Conservation (phyloP, 1,284 basidiomycete species). For the Fomitopsis palustris region DNA sequence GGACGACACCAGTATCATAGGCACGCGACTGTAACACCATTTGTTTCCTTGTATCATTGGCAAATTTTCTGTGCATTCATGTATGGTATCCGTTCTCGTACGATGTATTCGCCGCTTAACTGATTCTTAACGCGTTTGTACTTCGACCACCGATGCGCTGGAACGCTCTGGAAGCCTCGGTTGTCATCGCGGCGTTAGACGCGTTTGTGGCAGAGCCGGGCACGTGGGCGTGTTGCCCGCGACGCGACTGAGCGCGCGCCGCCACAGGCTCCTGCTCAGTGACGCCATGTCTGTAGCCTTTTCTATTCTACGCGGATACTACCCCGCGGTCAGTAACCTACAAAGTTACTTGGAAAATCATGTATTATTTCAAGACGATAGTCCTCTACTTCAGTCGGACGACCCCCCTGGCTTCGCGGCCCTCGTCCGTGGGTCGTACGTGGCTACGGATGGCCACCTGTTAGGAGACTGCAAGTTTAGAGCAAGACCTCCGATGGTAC, state of each 20-base stretch:
- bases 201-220: not conserved
- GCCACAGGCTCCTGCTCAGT: not conserved
- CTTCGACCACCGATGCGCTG: not conserved
- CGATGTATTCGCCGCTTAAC: not conserved
- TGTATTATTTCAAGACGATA: slow-evolving; percentile 22
- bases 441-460: slow-evolving; percentile 32
- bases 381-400: slow-evolving; percentile 19
- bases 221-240: not conserved
- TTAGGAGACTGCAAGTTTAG: slow-evolving; percentile 21
- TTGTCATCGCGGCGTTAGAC: not conserved
- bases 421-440: slow-evolving; percentile 42
- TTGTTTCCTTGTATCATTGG: not conserved
- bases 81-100: not conserved
- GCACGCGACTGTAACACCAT: not conserved
- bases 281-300: slow-evolving; percentile 9
- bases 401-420: slow-evolving; percentile 36
- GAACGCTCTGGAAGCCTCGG: not conserved
- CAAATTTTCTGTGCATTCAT: not conserved
- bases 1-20: not conserved
- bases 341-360: slow-evolving; percentile 41
- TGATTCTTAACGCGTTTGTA: too few species aligned
- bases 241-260: not conserved
- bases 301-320: slow-evolving; percentile 34
- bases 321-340: slow-evolving; percentile 35
- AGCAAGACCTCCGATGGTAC: slow-evolving; percentile 37